These are phyloP conservation scores for Auriscalpium vulgare DNA, from an alignment of 768 basidiomycete species.

Conservation along the genomic window DNA sequence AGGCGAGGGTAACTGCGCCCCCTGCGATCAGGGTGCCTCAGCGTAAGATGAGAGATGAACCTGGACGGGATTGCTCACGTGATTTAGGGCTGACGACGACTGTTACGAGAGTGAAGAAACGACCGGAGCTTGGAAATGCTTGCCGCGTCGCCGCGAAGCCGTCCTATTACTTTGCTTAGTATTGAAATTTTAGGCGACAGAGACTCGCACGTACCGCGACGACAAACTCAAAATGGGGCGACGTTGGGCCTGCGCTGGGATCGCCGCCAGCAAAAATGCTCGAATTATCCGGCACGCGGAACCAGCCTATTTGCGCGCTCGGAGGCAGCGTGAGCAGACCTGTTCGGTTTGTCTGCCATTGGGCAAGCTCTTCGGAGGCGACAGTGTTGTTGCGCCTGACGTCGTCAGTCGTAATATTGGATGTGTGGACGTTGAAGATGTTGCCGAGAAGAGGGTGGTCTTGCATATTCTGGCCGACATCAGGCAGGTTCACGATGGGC, in stretches of 20 bases:
- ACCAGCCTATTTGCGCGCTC: constrained; percentile 1
- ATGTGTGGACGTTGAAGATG: background rate
- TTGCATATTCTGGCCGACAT: constrained; percentile 31
- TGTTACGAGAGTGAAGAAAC: background rate
- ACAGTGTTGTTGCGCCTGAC: constrained; percentile 7
- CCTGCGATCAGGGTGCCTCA: constrained; percentile 11
- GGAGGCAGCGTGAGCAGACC: constrained; percentile 4
- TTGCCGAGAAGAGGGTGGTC: constrained; percentile 16
- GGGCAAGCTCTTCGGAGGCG: background rate
- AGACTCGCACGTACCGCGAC: too few species aligned
- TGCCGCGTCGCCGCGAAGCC: background rate
- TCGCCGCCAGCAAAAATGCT: constrained; percentile 6
- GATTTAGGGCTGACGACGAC: constrained; percentile 8
- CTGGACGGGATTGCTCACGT: constrained; percentile 13
- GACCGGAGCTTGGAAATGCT: background rate
- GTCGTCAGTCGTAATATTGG: constrained; percentile 5
- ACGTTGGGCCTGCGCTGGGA: constrained; percentile 10
- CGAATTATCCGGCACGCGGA: constrained; percentile 6
- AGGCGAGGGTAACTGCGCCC: constrained; percentile 20
- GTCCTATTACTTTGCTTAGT: too few species aligned
- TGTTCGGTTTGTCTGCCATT: constrained; percentile 3
- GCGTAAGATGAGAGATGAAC: background rate
- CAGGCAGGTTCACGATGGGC: constrained; percentile 24
- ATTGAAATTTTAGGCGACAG: too few species aligned
- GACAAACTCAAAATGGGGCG: constrained; percentile 11